Evolutionary conservation across 83 land plant species (phyloP), one percentile per base, ranked within the genome.

Genomic region (Isoetes engelmannii): DNA sequence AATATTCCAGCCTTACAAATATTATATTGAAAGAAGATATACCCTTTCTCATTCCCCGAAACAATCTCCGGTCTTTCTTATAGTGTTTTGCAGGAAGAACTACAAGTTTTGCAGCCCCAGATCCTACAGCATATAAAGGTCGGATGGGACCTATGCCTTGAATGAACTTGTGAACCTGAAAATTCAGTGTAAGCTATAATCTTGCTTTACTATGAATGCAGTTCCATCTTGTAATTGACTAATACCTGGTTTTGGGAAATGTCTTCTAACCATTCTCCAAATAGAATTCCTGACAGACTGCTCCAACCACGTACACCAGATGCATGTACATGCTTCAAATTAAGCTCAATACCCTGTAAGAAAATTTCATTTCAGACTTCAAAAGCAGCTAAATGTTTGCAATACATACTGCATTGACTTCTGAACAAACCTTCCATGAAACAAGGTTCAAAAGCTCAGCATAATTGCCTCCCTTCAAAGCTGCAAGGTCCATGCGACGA

Each of bases 181-280:
- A 48, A 4, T 41, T 0, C 2, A 44, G 8, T 28, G 37, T 28
- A 28, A 28, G 37, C 37, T 28, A 28, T 28, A 28, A 28, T 28
- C 37, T 28, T 28, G 37, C 37, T 28, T 28, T 28, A 0, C 37
- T 28, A 28, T 28, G 2, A 0, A 28, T 28, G 37, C 37, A 28
- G 37, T 28, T 28, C 37, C 37, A 28, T 28, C 37, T 28, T 28
- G 37, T 28, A 28, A 51, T 12, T 51, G 15, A 51, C 54, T 12
- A 10, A 12, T 51, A 84, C 89, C 86, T 92, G 98, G 57, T 87
- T 89, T 44, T 90, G 96, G 9, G 88, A 82, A 47, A 95, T 86
- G 70, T 95, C 99, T 79, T 91, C 88, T 65, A 95, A 71, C 99
- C 99, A 95, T 63, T 95, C 92, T 20, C 90, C 88, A 51, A 86